Evolutionary conservation across 2,329 filamentous ascomycete genomes (phyloP).

Genomic region (Proliferodiscus dingleyae): DNA sequence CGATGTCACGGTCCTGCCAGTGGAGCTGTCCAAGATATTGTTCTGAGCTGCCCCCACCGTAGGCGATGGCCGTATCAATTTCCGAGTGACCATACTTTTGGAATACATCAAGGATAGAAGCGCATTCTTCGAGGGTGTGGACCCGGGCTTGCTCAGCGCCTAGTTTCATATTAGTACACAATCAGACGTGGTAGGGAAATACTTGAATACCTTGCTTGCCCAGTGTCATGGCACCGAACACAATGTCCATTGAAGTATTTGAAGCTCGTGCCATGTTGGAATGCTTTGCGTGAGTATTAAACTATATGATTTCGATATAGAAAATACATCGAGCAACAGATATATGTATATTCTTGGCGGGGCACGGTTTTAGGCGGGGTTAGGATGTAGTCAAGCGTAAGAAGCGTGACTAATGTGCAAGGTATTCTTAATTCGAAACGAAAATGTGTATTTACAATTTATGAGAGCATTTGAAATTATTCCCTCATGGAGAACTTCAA

Average conservation of each 20-base stretch:
- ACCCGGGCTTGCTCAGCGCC: conserved; percentile 27
- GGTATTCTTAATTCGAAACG: no score
- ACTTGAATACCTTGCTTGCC: conserved; percentile 14
- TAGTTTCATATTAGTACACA: background rate
- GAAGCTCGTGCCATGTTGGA: background rate
- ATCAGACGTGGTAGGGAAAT: background rate
- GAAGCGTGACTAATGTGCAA: no score
- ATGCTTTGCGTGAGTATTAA: background rate
- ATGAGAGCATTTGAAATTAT: no score
- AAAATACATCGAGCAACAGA: background rate
- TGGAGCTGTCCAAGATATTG: conserved; percentile 43
- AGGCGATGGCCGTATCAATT: conserved; percentile 53
- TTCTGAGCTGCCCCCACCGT: conserved; percentile 53
- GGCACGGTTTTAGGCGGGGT: background rate
- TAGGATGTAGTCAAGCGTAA: background rate
- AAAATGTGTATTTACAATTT: no score
- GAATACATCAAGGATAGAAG: conserved; percentile 57
- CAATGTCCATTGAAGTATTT: conserved; percentile 8
- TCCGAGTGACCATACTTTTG: conserved; percentile 62
- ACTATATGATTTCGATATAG: background rate
- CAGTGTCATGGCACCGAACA: conserved; percentile 31
- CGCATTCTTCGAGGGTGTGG: conserved; percentile 43
- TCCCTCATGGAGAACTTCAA: no score
- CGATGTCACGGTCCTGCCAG: background rate
- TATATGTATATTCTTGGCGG: background rate